These are phyloP conservation scores for Colletotrichum camelliae DNA, from an alignment of 2,329 filamentous ascomycete species.

Conservation along the genomic window DNA sequence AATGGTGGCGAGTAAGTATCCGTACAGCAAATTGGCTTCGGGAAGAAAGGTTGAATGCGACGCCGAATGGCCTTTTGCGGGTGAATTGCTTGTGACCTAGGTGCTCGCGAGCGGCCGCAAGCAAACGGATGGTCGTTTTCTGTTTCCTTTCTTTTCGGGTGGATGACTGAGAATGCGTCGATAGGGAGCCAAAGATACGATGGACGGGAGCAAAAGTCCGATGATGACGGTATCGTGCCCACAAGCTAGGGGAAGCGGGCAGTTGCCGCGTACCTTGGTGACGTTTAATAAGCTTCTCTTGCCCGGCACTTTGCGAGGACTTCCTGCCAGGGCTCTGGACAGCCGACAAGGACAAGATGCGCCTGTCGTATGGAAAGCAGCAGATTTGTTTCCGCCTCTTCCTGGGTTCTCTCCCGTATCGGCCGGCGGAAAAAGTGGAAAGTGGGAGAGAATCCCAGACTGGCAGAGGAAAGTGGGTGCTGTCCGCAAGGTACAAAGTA, in stretches of 20 bases:
- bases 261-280: background rate
- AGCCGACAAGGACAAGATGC: background rate
- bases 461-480: background rate
- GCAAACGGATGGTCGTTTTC: background rate
- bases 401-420: background rate
- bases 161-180: background rate
- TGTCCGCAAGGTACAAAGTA: background rate
- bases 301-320: background rate
- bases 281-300: background rate
- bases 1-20: background rate
- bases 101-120: background rate
- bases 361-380: background rate
- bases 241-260: background rate
- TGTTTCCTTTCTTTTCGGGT: background rate
- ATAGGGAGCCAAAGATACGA: background rate
- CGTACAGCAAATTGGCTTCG: conserved; percentile 1
- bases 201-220: background rate
- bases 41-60: background rate
- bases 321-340: background rate
- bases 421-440: background rate
- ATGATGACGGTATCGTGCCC: background rate
- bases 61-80: background rate
- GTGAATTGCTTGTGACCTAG: background rate
- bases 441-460: background rate
- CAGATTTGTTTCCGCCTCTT: background rate